Base-by-base conservation (phyloP, 345 rosid genomes). In the Citrus hindsii region DNA sequence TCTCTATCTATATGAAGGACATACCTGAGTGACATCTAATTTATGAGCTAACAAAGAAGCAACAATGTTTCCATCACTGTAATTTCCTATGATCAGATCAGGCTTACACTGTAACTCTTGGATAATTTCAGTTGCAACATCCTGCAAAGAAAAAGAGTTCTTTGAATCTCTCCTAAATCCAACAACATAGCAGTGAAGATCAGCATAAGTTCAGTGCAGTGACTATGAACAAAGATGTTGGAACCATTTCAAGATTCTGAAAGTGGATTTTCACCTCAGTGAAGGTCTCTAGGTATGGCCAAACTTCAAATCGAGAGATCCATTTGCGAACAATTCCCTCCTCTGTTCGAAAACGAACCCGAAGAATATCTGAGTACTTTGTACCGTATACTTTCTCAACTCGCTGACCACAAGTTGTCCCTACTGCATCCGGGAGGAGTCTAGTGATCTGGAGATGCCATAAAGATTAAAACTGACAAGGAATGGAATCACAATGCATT, bases 271-370 rank as follows among this genome's bases (percentile, higher is more conserved):
- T 69, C 72, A 93, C 97, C 98, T 94, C 98, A 4, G 98, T 86
- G 86, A 79, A 94, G 69, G 89, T 90, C 83, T 90, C 97, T 73
- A 94, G 86, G 77, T 94, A 94, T 22, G 98, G 98, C 98, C 98
- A 94, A 66, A 94, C 98, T 88, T 94, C 97, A 28, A 94, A 94
- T 80, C 98, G 80, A 3, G 98, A 94, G 85, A 94, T 94, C 98
- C 98, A 94, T 76, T 79, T 83, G 32, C 97, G 90, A 46, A 94
- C 92, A 8, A 90, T 85, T 37, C 98, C 98, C 84, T 91, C 81
- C 81, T 89, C 94, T 8, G 89, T 79, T 83, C 91, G 87, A 75
- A 94, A 94, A 38, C 97, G 98, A 46, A 94, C 88, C 14, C 98
- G 93, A 5, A 94, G 94, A 71, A 94, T 94, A 77, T 93, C 94